Base-by-base conservation (phyloP, 2,329 filamentous ascomycete genomes). In the Aspergillus quadrilineatus region DNA sequence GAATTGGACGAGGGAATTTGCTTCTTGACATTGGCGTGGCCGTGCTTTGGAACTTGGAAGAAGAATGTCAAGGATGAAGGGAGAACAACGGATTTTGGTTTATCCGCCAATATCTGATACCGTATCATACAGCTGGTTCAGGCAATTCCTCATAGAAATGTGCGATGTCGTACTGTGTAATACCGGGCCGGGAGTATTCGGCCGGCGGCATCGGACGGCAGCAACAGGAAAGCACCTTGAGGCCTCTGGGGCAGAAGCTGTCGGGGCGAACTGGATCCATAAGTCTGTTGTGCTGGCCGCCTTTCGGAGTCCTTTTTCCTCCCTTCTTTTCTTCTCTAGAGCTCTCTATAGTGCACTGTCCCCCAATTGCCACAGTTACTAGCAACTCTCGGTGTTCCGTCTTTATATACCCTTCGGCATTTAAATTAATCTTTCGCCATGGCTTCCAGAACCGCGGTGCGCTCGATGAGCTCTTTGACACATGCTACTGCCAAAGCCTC, bases 381-480 rank as follows among this genome's bases (percentile, higher is more conserved):
- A 53, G 26, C 39, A 37, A 37, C 34, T 9, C 34, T 37, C 34
- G 34, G 14, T 22, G 44, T 46, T 17, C 55, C 37, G 29, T 42
- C 14, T 26, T 42, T 22, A 42, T 48, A 37, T 34, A 52, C 41
- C 46, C 46, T 26, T 30, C 55, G 46, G 53, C 60, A 58, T 55
- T 59, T 53, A 22, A 3, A 22, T 22, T 22, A 59, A 42, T 45
- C 45, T 53, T 53, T 70, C 61, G 69, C 69, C 56, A 75, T 73
- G 60, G 65, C 69, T 50, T 71, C 69, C 64, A 70, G 71, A 66
- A 68, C 70, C 67, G 70, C 70, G 65, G 69, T 71, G 69, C 71
- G 69, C 64, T 72, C 70, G 26, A 67, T 72, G 69, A 65, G 66
- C 60, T 67, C 65, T 47, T 51, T 73, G 61, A 65, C 71, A 71